phyloP scores from a whole-genome alignment of 2,329 filamentous ascomycete genomes.

The Metarhizium sp. region DNA sequence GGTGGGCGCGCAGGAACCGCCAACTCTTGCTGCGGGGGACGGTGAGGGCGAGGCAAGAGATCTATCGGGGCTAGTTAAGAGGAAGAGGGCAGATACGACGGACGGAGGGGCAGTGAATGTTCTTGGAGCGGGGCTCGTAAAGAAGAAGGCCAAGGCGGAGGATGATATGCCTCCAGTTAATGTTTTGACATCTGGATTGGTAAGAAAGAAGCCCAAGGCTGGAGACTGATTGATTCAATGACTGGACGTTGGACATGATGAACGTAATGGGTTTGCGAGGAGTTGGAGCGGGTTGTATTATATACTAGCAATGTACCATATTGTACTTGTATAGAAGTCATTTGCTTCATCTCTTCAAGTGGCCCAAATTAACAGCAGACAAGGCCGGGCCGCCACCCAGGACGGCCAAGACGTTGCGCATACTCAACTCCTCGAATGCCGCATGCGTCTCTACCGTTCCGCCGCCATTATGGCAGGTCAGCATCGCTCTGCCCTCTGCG shows the following conservation, averaged over 20 bases:
- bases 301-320: background rate
- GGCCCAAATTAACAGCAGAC: conserved; percentile 55
- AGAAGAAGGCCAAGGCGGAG: conserved; percentile 43
- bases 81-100: conserved; percentile 28
- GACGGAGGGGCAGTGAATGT: conserved; percentile 31
- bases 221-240: background rate
- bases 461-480: conserved; percentile 60
- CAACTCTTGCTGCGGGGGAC: conserved; percentile 7
- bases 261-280: background rate
- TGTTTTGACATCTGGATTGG: conserved; percentile 37
- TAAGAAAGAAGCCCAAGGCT: conserved; percentile 49
- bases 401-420: conserved; percentile 57
- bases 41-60: conserved; percentile 30
- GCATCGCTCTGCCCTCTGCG: conserved; percentile 35
- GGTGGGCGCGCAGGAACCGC: conserved; percentile 29
- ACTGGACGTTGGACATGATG: background rate
- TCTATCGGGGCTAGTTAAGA: conserved; percentile 37
- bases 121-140: conserved; percentile 35
- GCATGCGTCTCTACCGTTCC: conserved; percentile 56
- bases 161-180: conserved; percentile 24
- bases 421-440: conserved; percentile 58
- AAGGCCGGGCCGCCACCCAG: conserved; percentile 39
- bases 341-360: conserved; percentile 22
- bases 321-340: background rate
- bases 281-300: background rate